Evolutionary conservation across 176 grass and related monocot genomes (phyloP).

Genomic region (Ananas comosus): DNA sequence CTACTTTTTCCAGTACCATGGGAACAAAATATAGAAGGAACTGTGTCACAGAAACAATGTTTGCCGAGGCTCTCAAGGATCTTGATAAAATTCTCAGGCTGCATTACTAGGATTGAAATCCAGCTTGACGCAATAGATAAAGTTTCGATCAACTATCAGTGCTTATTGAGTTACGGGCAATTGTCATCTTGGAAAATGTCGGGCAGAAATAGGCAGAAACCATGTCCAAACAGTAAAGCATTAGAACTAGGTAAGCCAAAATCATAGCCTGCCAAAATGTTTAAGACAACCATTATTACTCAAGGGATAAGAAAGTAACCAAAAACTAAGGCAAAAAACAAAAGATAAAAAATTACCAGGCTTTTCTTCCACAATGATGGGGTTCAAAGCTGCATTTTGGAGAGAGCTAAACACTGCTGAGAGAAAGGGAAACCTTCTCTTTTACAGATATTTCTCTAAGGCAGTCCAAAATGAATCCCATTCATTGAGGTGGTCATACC

Average conservation of each 20-base stretch:
- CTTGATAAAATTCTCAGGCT: neutral
- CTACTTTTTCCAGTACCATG: too few relatives aligned
- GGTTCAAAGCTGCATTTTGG: conserved; percentile 11
- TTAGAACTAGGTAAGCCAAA: conserved; percentile 27
- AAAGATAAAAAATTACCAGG: conserved; percentile 29
- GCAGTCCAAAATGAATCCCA: neutral
- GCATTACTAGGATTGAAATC: neutral
- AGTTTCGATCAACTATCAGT: neutral
- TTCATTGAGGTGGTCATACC: conserved; percentile 6
- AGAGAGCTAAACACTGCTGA: conserved; percentile 6
- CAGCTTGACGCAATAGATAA: neutral
- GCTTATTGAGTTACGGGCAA: neutral
- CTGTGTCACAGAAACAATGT: neutral
- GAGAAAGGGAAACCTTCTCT: conserved; percentile 1
- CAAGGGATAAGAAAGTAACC: conserved; percentile 19
- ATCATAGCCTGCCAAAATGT: conserved; percentile 35
- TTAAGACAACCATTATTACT: conserved; percentile 4
- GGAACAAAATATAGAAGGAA: neutral
- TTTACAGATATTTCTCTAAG: conserved; percentile 14
- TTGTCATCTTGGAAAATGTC: neutral
- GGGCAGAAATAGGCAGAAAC: neutral
- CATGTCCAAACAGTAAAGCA: conserved; percentile 20
- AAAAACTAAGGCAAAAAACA: neutral
- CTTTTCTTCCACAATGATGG: conserved; percentile 1
- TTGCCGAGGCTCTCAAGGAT: neutral